These are phyloP conservation scores for Gynostemma pentaphyllum DNA, from an alignment of 306 rosid genomes.

Conservation along the genomic window DNA sequence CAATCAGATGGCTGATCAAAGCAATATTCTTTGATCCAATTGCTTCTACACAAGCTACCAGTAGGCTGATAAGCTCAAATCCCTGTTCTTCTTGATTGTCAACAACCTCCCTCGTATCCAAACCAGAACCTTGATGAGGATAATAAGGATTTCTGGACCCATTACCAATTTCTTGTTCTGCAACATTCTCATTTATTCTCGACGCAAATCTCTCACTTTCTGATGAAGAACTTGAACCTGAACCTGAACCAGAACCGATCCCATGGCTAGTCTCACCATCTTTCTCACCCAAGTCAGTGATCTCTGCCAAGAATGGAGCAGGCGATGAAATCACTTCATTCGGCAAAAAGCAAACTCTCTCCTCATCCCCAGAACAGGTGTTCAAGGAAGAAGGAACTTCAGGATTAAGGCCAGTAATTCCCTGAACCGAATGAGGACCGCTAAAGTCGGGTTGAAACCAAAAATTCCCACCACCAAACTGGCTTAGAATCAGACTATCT, in stretches of 20 bases:
- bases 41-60: conserved; percentile 76
- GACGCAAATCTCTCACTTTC: conserved; percentile 43
- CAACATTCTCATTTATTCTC: conserved; percentile 40
- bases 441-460: conserved; percentile 43
- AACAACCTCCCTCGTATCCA: conserved; percentile 37
- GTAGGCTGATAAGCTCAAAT: conserved; percentile 60
- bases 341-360: conserved; percentile 57
- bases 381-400: conserved; percentile 40
- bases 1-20: conserved; percentile 56
- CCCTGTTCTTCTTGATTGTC: conserved; percentile 45
- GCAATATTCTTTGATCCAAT: conserved; percentile 54
- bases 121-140: conserved; percentile 34
- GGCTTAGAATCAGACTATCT: conserved; percentile 34
- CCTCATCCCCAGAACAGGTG: conserved; percentile 53
- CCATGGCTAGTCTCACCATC: conserved; percentile 37
- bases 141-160: conserved; percentile 40
- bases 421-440: conserved; percentile 4
- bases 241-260: conserved; percentile 20
- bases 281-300: conserved; percentile 51
- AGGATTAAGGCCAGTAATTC: background rate
- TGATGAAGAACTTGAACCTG: conserved; percentile 52
- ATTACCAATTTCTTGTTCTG: conserved; percentile 57
- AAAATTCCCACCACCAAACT: conserved; percentile 40
- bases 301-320: conserved; percentile 43
- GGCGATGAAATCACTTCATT: conserved; percentile 49